Evolutionary conservation across 768 basidiomycete species (phyloP).

Genomic region (Russula foetens): DNA sequence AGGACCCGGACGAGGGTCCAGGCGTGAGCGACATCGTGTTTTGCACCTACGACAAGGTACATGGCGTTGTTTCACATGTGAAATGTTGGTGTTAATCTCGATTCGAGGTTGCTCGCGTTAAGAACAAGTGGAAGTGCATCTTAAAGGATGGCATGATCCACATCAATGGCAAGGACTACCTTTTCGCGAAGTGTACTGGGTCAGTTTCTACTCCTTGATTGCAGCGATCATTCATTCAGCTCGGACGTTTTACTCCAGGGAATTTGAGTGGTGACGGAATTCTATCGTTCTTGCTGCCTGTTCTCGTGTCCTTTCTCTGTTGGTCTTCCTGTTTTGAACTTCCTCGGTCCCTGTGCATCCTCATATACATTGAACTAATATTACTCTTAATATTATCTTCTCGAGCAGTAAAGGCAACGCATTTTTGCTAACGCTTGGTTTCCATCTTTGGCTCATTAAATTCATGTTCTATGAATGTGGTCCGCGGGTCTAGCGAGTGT

Average conservation of each 20-base stretch:
- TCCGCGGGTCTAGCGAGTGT: neutral
- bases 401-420: neutral
- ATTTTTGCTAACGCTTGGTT: neutral
- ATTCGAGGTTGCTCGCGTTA: constrained; percentile 88
- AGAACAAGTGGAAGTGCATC: constrained; percentile 99
- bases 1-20: constrained; percentile 71
- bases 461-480: neutral
- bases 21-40: constrained; percentile 90
- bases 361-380: constrained; percentile 15
- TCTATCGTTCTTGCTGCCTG: neutral
- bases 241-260: constrained; percentile 19
- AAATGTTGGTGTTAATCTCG: neutral
- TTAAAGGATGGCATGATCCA: constrained; percentile 98
- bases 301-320: neutral
- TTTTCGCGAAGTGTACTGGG: constrained; percentile 97
- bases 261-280: constrained; percentile 30
- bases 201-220: constrained; percentile 28
- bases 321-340: neutral
- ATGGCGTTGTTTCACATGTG: constrained; percentile 14
- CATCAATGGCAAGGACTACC: constrained; percentile 93
- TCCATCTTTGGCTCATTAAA: neutral
- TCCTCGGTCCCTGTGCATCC: neutral
- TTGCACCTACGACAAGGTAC: constrained; percentile 96
- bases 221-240: neutral
- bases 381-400: constrained; percentile 9